Percentiles rank a stretch among this genome's conserved stretches.
phyloP scores from a whole-genome alignment of 1,139 yeast genomes.

The Yamadazyma taylorii region DNA sequence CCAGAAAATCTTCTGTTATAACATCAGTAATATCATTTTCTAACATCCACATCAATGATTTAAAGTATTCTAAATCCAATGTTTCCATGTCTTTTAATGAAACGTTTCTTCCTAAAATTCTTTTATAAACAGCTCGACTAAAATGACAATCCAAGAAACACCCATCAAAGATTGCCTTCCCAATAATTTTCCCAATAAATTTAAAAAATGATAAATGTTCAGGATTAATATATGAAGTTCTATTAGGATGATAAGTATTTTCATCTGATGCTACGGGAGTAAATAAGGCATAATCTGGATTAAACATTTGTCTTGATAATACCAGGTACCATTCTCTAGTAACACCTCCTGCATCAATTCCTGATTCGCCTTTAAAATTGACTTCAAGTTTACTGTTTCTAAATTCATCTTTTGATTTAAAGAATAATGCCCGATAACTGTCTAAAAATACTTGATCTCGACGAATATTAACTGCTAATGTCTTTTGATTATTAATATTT shows the following conservation, averaged over 20 bases:
- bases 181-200: slow-evolving; percentile 91
- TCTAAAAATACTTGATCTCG: slow-evolving; percentile 93
- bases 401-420: slow-evolving; percentile 76
- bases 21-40: slow-evolving; percentile 96
- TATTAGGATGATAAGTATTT: slow-evolving; percentile 93
- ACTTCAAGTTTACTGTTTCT: slow-evolving; percentile 74
- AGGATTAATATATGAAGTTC: slow-evolving; percentile 90
- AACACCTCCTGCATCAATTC: slow-evolving; percentile 98
- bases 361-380: slow-evolving; percentile 88
- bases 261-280: slow-evolving; percentile 90
- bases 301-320: slow-evolving; percentile 90
- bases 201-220: slow-evolving; percentile 91
- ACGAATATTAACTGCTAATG: slow-evolving; percentile 66
- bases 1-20: slow-evolving; percentile 92
- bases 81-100: slow-evolving; percentile 94
- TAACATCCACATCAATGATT: slow-evolving; percentile 92
- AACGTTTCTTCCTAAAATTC: slow-evolving; percentile 77
- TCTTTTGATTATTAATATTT: slow-evolving; percentile 42
- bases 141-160: slow-evolving; percentile 93
- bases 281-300: slow-evolving; percentile 93
- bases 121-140: slow-evolving; percentile 91
- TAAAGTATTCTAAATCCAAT: slow-evolving; percentile 87
- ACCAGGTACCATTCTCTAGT: slow-evolving; percentile 98
- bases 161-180: slow-evolving; percentile 89
- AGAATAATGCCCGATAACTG: slow-evolving; percentile 81